phyloP scores from a whole-genome alignment of 148 eudicot genomes.

The Pouteria glomerata region DNA sequence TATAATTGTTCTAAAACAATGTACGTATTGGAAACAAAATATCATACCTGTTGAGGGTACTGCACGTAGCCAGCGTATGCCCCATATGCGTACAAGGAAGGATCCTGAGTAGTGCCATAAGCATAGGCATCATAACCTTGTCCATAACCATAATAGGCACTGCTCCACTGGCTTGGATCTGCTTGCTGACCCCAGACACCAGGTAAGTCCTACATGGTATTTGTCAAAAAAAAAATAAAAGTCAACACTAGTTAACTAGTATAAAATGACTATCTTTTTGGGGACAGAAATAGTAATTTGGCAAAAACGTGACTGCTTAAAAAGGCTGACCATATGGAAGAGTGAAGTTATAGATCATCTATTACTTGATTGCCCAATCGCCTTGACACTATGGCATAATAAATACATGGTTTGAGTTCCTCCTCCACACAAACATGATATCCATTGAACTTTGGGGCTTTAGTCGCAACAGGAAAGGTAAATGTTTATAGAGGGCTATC shows the following conservation, averaged over 20 bases:
- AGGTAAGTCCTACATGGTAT: slow-evolving; percentile 53
- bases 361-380: too few species aligned
- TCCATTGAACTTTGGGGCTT: too few species aligned
- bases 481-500: too few species aligned
- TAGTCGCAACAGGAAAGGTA: too few species aligned
- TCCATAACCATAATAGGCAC: slow-evolving; percentile 87
- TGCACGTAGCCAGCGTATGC: slow-evolving; percentile 80
- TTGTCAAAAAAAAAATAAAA: too few species aligned
- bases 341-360: too few species aligned
- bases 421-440: too few species aligned
- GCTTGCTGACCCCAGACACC: slow-evolving; percentile 76
- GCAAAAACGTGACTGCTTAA: neutral
- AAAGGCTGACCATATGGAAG: neutral
- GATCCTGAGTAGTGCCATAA: slow-evolving; percentile 86
- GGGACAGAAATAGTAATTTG: neutral
- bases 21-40: neutral
- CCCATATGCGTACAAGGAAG: slow-evolving; percentile 74
- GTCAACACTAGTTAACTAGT: neutral
- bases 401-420: too few species aligned
- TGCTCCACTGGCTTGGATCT: slow-evolving; percentile 81
- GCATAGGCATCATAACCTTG: slow-evolving; percentile 94
- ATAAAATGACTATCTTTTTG: neutral
- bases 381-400: too few species aligned
- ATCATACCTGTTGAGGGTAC: slow-evolving; percentile 82
- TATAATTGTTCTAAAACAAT: neutral